Conservation (phyloP, 108 stramenopile genomes). For the Skeletonema costatum region DNA sequence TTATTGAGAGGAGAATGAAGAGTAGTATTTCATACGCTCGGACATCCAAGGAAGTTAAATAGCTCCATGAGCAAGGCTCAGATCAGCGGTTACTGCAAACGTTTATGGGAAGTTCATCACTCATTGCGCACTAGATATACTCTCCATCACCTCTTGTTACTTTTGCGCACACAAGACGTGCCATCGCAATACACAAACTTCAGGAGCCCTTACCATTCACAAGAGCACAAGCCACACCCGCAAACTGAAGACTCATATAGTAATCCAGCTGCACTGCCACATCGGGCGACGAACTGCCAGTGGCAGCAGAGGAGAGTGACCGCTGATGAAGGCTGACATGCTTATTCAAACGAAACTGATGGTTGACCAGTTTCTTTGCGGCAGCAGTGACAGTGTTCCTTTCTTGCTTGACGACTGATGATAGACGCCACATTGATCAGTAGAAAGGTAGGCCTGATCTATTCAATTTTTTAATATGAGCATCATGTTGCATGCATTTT, state of each 20-base stretch:
- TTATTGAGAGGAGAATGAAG: not conserved
- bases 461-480: not conserved
- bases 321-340: not conserved
- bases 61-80: not conserved
- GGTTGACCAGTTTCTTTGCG: not conserved
- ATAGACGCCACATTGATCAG: not conserved
- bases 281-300: not conserved
- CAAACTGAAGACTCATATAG: constrained; percentile 52
- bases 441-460: not conserved
- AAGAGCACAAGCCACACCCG: constrained; percentile 44
- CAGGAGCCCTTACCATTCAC: not conserved
- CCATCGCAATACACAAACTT: not conserved
- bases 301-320: not conserved
- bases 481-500: not conserved
- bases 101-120: constrained; percentile 8
- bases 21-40: not conserved
- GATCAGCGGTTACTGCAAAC: constrained; percentile 14
- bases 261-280: constrained; percentile 48
- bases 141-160: not conserved
- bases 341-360: not conserved
- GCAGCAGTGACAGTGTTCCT: not conserved
- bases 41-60: not conserved
- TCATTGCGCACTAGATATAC: not conserved
- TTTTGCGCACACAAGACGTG: not conserved
- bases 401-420: not conserved